Percentiles rank a stretch among this genome's conserved stretches.
Conservation (phyloP, 176 grass and related monocot species). For the Raddia guianensis region DNA sequence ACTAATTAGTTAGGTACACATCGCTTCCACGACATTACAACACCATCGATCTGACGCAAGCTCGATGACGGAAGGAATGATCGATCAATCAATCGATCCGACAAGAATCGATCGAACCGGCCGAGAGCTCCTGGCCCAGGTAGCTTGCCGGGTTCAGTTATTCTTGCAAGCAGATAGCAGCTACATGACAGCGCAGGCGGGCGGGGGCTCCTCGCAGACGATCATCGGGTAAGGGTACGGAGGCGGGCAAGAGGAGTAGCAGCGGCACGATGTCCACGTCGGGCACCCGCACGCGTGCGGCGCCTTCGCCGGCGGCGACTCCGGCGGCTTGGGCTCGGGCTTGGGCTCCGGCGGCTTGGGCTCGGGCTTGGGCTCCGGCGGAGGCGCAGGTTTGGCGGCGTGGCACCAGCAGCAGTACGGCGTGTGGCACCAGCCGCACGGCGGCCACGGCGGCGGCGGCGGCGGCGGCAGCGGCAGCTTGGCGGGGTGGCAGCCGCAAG, state of each 20-base stretch:
- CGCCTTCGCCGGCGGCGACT: too few species aligned
- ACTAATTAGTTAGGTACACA: not conserved
- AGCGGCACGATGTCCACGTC: conserved; percentile 33
- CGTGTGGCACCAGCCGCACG: not conserved
- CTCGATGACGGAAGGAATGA: not conserved
- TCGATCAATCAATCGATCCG: not conserved
- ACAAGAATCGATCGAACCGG: not conserved
- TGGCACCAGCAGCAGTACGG: not conserved
- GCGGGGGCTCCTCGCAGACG: conserved; percentile 38
- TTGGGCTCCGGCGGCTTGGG: too few species aligned
- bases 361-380: too few species aligned
- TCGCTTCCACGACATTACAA: not conserved
- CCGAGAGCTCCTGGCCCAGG: too few species aligned
- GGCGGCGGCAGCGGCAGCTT: not conserved
- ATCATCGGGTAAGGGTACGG: not conserved
- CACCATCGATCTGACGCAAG: not conserved
- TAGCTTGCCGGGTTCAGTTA: too few species aligned
- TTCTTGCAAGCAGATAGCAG: not conserved
- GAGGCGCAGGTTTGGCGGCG: not conserved
- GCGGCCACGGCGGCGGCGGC: not conserved
- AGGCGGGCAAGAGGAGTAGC: conserved; percentile 22
- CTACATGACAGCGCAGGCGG: conserved; percentile 42
- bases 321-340: too few species aligned
- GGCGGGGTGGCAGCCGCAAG: not conserved
- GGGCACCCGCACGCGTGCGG: conserved; percentile 18